A percentile compares a stretch with the other conserved stretches of the same genome.
These are phyloP conservation scores for Heterobasidion irregulare DNA, from an alignment of 1,284 basidiomycete genomes.

Conservation along the genomic window DNA sequence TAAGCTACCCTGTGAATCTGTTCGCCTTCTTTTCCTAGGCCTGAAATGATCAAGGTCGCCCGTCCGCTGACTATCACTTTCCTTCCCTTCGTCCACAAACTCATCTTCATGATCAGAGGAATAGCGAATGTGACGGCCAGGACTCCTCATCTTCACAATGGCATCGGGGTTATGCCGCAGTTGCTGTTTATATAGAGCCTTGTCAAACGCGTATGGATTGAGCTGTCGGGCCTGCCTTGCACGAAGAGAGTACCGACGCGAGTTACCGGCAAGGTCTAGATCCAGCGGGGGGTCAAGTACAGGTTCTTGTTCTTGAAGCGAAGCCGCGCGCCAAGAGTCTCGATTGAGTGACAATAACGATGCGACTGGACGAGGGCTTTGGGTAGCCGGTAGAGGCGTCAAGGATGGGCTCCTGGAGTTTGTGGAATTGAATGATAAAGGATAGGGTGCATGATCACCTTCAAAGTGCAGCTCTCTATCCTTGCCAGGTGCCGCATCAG, in stretches of 20 bases:
- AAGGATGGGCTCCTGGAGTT: too few relatives aligned
- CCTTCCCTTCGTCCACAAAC: background rate
- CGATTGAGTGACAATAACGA: background rate
- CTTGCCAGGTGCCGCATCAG: background rate
- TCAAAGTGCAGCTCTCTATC: background rate
- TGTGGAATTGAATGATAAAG: too few relatives aligned
- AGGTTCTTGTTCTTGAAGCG: background rate
- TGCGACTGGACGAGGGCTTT: background rate
- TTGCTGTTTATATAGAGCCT: slow-evolving; percentile 34
- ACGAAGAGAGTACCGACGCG: slow-evolving; percentile 41
- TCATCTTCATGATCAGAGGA: slow-evolving; percentile 3
- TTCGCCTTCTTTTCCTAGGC: background rate
- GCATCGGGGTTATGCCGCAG: slow-evolving; percentile 47
- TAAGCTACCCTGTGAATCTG: background rate
- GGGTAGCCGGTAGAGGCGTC: too few relatives aligned
- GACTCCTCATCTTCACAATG: slow-evolving; percentile 37
- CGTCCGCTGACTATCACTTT: background rate
- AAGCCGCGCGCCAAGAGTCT: background rate
- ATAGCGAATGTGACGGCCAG: slow-evolving; percentile 11
- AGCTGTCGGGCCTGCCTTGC: slow-evolving; percentile 39
- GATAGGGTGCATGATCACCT: too few relatives aligned
- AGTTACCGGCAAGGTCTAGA: slow-evolving; percentile 11
- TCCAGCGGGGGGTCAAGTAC: background rate
- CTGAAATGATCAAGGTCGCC: background rate
- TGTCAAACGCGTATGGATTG: slow-evolving; percentile 46